Conservation (phyloP, 2,329 filamentous ascomycete genomes). For the Annulohypoxylon truncatum region DNA sequence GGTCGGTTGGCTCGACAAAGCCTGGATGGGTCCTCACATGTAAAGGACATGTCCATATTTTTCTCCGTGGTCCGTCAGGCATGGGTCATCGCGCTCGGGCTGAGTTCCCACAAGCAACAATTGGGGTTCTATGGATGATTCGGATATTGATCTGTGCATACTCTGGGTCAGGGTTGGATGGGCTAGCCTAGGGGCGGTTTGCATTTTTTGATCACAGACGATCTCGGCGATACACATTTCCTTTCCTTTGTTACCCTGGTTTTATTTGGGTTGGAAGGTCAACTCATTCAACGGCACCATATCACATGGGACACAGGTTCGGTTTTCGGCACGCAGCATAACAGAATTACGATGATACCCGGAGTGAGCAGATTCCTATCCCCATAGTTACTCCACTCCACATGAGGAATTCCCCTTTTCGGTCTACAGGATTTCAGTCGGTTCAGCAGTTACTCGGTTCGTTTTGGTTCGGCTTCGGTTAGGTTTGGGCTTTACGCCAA, state of each 20-base stretch:
- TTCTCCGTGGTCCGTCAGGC: slow-evolving; percentile 36
- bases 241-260: slow-evolving; percentile 26
- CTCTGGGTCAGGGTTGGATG: slow-evolving; percentile 14
- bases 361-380: slow-evolving; percentile 47
- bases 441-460: slow-evolving; percentile 25
- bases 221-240: slow-evolving; percentile 31
- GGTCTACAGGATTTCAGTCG: slow-evolving; percentile 33
- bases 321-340: slow-evolving; percentile 48
- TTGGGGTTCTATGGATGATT: not conserved
- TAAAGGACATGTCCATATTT: slow-evolving; percentile 35
- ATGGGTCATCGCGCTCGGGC: slow-evolving; percentile 30
- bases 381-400: slow-evolving; percentile 49
- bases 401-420: slow-evolving; percentile 37
- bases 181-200: slow-evolving; percentile 14
- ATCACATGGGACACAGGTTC: slow-evolving; percentile 28
- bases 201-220: slow-evolving; percentile 30
- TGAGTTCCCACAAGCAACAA: not conserved
- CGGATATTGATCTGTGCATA: slow-evolving; percentile 23
- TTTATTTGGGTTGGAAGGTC: slow-evolving; percentile 21
- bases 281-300: slow-evolving; percentile 35
- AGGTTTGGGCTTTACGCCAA: slow-evolving; percentile 32
- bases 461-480: slow-evolving; percentile 33
- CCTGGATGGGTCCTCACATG: slow-evolving; percentile 56
- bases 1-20: slow-evolving; percentile 80
- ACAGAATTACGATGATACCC: slow-evolving; percentile 51